Evolutionary conservation across 192 early-diverging fungal species (phyloP), one percentile per base, ranked within the genome.

Genomic region (Umbelopsis sp.): DNA sequence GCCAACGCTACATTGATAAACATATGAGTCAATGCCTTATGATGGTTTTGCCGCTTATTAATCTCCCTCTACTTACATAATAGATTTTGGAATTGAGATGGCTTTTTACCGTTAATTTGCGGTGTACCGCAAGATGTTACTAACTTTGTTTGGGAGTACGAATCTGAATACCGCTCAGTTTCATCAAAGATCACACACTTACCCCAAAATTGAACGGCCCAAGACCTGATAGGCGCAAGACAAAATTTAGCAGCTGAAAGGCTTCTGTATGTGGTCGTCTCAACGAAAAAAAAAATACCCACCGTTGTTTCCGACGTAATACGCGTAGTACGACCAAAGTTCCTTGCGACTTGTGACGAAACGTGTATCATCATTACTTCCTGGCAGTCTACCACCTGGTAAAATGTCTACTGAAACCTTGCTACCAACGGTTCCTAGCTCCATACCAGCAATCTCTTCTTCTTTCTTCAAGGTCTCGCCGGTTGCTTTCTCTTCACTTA

Each of bases 221-320:
- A 47, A 67, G 66, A 1, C 66, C 66, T 67, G 43, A 45, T 41
- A 22, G 36, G 21, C 41, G 38, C 8, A 41, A 4, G 4, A 41
- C 12, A 41, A 41, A 41, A 41, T 11, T 41, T 6, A 41, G 38
- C 38, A 6, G 4, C 38, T 41, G 38, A 41, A 41, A 6, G 0
- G 0, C 12, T 41, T 41, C 12, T 41, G 38, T 41, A 41, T 41
- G 12, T 41, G 38, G 0, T 41, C 12, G 38, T 11, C n/a, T n/a
- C n/a, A n/a, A n/a, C n/a, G n/a, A n/a, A n/a, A n/a, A 38, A 8
- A 8, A 38, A 8, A 8, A 0, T 26, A 45, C 66, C 8, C 29
- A 67, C 66, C 66, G 26, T 67, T 67, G n/a, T 67, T 67, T 44
- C 66, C 66, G 12, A 67, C 66, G 22, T 67, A 67, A 29, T 67